Evolutionary conservation across 2,329 filamentous ascomycete genomes (phyloP), one percentile per base, ranked within the genome.

Genomic region (Hymenoscyphus infarciens): DNA sequence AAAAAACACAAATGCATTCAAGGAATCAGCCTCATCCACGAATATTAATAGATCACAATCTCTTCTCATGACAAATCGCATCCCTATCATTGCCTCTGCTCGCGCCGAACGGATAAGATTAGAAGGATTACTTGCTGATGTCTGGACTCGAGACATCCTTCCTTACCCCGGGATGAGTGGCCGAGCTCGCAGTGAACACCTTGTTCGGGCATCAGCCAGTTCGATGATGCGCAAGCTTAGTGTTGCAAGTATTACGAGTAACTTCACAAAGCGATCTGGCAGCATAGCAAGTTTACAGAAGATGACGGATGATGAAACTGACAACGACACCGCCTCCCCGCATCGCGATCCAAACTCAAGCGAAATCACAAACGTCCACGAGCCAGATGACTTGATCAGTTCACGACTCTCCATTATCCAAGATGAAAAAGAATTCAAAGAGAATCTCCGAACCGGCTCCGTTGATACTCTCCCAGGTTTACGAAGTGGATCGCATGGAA

Each of bases 211-310:
- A 49, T 92, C 89, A n/a, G 90, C 92, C 13, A 92, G 91, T 39
- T 90, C 90, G 0, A 85, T 97, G 72, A 96, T 97, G 79, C 85
- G 92, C 59, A 96, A 93, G 74, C 82, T 97, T 66, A 96, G 91
- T 75, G 88, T 91, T 71, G 88, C 89, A 57, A 92, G 88, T 74
- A 89, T 95, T 67, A 83, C 90, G 15, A 88, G 84, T 68, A 89
- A 89, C 56, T 93, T 96, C 72, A 84, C 85, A 42, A 90, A 88
- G 69, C 85, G 89, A 62, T 89, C 90, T 0, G 66, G 69, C 15
- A 74, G 73, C 53, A 64, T 73, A 31, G 67, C 71, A 5, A 73
- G 71, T 59, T 42, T 74, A 6, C 69, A 70, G 16, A 68, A 64
- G 59, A 66, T 63, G 13, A 58, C 62, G 15, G 72, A 70, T 59